Evolutionary conservation across 1,139 yeast genomes (phyloP).

Genomic region (Protomyces pachydermus): DNA sequence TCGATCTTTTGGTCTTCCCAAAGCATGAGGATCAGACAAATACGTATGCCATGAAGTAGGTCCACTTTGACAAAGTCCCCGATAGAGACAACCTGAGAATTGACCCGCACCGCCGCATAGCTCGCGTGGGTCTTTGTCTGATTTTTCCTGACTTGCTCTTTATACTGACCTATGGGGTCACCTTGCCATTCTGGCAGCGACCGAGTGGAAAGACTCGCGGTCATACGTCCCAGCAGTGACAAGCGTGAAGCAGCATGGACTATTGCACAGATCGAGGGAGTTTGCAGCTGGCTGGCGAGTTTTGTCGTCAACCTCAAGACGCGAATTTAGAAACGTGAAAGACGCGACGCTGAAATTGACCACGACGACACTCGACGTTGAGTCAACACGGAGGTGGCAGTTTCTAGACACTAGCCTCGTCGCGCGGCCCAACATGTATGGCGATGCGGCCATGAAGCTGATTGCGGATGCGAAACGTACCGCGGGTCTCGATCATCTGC

Average conservation of each 20-base stretch:
- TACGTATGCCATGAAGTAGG: not conserved
- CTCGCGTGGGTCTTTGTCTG: too few species aligned
- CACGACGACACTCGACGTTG: not conserved
- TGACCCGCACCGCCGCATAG: not conserved
- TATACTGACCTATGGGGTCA: too few species aligned
- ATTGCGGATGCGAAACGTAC: slow-evolving; percentile 80
- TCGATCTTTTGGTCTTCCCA: not conserved
- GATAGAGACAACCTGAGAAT: not conserved
- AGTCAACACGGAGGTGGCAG: not conserved
- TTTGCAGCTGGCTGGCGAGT: not conserved
- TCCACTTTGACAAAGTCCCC: not conserved
- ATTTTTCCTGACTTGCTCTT: too few species aligned
- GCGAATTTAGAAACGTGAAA: not conserved
- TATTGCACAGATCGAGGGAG: too few species aligned
- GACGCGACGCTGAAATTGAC: not conserved
- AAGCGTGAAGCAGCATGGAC: too few species aligned
- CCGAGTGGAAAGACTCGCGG: too few species aligned
- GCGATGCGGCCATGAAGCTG: slow-evolving; percentile 78
- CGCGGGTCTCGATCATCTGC: slow-evolving; percentile 58
- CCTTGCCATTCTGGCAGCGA: too few species aligned
- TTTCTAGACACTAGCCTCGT: not conserved
- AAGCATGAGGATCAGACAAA: not conserved
- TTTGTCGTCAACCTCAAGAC: not conserved
- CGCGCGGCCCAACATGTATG: slow-evolving; percentile 56
- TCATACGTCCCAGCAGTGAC: too few species aligned